Conservation (phyloP, 2,329 filamentous ascomycete species). For the Alternaria arbusti region DNA sequence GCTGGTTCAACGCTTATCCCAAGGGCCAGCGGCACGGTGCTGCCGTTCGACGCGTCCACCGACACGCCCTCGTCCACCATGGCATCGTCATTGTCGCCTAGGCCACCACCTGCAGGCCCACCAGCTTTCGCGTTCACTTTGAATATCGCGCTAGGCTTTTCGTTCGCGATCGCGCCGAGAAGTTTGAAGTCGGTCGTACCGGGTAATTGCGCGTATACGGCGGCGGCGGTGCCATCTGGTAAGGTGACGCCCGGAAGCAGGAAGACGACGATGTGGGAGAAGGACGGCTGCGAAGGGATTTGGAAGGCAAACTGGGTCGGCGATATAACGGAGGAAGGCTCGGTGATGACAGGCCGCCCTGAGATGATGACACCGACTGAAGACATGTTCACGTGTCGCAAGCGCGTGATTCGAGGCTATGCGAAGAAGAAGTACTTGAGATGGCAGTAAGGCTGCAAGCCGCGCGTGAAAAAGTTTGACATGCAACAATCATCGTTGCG, state of each 20-base stretch:
- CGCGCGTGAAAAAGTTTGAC: not conserved
- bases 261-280: conserved; percentile 84
- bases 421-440: not conserved
- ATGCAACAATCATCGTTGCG: not conserved
- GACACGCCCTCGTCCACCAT: conserved; percentile 52
- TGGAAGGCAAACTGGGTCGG: conserved; percentile 69
- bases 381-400: conserved; percentile 49
- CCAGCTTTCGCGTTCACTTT: conserved; percentile 63
- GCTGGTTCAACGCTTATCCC: conserved; percentile 84
- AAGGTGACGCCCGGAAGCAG: conserved; percentile 79
- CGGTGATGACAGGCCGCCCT: conserved; percentile 65
- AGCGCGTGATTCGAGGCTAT: not conserved
- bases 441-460: conserved; percentile 6
- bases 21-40: conserved; percentile 62
- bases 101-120: conserved; percentile 45
- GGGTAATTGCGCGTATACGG: conserved; percentile 85
- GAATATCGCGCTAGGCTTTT: conserved; percentile 93
- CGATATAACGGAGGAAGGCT: conserved; percentile 59
- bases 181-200: conserved; percentile 72
- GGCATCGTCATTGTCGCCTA: conserved; percentile 57
- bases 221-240: conserved; percentile 78
- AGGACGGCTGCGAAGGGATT: conserved; percentile 67
- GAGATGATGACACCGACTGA: conserved; percentile 66
- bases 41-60: conserved; percentile 15
- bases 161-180: conserved; percentile 85